Base-by-base conservation (phyloP, 202 grass and related monocot species). In the Bolboschoenoplectus hybrid region DNA sequence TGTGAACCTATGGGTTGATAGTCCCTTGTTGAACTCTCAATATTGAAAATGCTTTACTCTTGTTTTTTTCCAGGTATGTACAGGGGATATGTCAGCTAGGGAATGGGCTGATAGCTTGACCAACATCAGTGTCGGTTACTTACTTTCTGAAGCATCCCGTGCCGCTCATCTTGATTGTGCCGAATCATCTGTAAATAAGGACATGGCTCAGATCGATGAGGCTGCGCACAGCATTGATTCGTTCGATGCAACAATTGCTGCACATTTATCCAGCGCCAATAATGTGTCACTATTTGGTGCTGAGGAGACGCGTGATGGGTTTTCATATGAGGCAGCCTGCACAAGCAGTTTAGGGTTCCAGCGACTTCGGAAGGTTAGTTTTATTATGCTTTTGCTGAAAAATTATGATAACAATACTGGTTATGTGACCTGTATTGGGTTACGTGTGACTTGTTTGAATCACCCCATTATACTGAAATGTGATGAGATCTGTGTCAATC, bases 301-400 rank as follows among this genome's bases (percentile, higher is more conserved):
- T n/a, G 97, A 99, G 88, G 97, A 99, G 89, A 97, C 97, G 35
- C 93, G 97, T 80, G 97, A 99, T 82, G 90, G 83, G 79, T 99
- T 99, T 87, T 90, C 88, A 71, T 99, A 87, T 71, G 88, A 91
- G 77, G 44, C 71, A 81, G 61, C 38, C 83, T 85, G 46, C 89
- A 69, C 68, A 79, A 88, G 62, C 81, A 86, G 83, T 14, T 45
- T 88, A 92, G 89, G 90, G 50, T 91, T 94, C 86, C 80, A 66
- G 69, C 84, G 77, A 61, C 90, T 92, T 87, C 85, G 92, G 85
- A 87, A 99, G 97, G 97, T 97, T 90, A 88, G 88, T 84, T 86
- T 26, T 82, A 12, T 85, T 63, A 39, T 81, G 71, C 57, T 46
- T 69, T 34, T 7, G 61, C 50, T 60, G 73, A 14, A 86, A 85